These are phyloP conservation scores for Bathelium albidoporum DNA, from an alignment of 495 filamentous ascomycete genomes.

Conservation along the genomic window DNA sequence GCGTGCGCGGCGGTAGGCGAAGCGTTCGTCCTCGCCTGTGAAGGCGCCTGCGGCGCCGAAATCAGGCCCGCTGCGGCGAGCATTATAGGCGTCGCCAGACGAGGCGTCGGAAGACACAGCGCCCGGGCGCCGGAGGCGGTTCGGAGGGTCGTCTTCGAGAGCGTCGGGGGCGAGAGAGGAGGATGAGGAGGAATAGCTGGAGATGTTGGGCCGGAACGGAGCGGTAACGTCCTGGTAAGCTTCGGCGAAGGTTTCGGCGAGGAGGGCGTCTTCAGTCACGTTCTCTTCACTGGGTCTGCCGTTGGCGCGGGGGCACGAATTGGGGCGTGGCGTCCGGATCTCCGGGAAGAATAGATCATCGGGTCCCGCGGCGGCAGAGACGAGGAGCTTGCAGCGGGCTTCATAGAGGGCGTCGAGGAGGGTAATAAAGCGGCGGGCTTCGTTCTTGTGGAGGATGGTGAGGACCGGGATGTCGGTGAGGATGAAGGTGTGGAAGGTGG, in stretches of 20 bases:
- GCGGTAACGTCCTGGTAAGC: slow-evolving; percentile 58
- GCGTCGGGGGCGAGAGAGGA: slow-evolving; percentile 22
- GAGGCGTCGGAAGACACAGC: slow-evolving; percentile 14
- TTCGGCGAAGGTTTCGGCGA: slow-evolving; percentile 59
- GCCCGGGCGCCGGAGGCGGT: slow-evolving; percentile 18
- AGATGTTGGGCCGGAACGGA: slow-evolving; percentile 62
- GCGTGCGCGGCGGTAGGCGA: slow-evolving; percentile 58
- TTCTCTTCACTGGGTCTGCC: slow-evolving; percentile 6
- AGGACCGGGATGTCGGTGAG: slow-evolving; percentile 50
- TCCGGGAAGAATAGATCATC: slow-evolving; percentile 64
- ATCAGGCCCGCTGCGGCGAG: slow-evolving; percentile 27
- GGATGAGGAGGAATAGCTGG: slow-evolving; percentile 18
- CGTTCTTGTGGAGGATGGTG: slow-evolving; percentile 52
- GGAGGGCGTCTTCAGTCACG: slow-evolving; percentile 39
- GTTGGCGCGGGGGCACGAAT: not conserved
- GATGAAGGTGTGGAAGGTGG: slow-evolving; percentile 58
- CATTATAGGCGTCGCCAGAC: slow-evolving; percentile 18
- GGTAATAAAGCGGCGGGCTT: slow-evolving; percentile 61
- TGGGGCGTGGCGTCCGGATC: slow-evolving; percentile 4
- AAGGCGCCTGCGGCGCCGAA: slow-evolving; percentile 49
- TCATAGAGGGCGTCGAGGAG: slow-evolving; percentile 64
- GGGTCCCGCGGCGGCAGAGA: slow-evolving; percentile 46
- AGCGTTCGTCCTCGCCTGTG: slow-evolving; percentile 62
- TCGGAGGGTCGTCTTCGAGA: slow-evolving; percentile 35
- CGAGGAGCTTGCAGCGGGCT: slow-evolving; percentile 51